These are phyloP conservation scores for Aspergillus heteromorphus DNA, from an alignment of 495 filamentous ascomycete genomes.

Conservation along the genomic window DNA sequence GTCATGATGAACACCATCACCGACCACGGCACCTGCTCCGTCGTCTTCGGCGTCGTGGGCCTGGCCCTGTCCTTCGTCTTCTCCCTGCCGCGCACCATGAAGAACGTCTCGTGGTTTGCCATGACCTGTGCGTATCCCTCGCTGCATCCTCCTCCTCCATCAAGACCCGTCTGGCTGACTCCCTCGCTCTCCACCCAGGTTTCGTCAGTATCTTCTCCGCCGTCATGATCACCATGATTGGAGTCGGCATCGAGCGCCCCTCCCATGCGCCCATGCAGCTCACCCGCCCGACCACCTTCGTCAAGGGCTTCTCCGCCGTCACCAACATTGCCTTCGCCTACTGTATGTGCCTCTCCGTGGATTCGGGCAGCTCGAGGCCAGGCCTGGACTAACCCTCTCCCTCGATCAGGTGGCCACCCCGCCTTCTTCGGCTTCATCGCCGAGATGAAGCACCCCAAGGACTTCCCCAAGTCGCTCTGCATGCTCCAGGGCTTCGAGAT, in stretches of 20 bases:
- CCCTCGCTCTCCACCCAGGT: too few species aligned
- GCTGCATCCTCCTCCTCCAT: background rate
- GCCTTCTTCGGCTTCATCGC: slow-evolving; percentile 70
- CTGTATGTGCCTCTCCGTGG: too few species aligned
- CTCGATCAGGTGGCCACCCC: slow-evolving; percentile 53
- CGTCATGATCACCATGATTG: slow-evolving; percentile 67
- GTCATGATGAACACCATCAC: slow-evolving; percentile 66
- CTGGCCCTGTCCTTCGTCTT: slow-evolving; percentile 56
- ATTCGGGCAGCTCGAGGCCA: too few species aligned
- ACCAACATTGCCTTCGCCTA: slow-evolving; percentile 38
- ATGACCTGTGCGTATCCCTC: slow-evolving; percentile 40
- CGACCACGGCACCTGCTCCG: slow-evolving; percentile 59
- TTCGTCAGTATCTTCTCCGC: slow-evolving; percentile 64
- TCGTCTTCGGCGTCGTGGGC: slow-evolving; percentile 62
- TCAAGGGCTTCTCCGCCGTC: slow-evolving; percentile 27
- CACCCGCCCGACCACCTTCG: slow-evolving; percentile 22
- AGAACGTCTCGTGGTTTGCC: slow-evolving; percentile 54
- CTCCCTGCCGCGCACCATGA: slow-evolving; percentile 60
- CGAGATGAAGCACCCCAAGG: slow-evolving; percentile 62
- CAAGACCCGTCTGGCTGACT: too few species aligned
- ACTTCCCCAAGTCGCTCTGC: slow-evolving; percentile 60
- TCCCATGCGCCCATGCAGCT: slow-evolving; percentile 14
- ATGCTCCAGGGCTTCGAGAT: slow-evolving; percentile 59
- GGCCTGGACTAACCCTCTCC: too few species aligned
- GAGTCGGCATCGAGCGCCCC: slow-evolving; percentile 43